A percentile compares a stretch with the other conserved stretches of the same genome.
Evolutionary conservation across 495 filamentous ascomycete species (phyloP).

Genomic region (Eremomyces bilateralis): DNA sequence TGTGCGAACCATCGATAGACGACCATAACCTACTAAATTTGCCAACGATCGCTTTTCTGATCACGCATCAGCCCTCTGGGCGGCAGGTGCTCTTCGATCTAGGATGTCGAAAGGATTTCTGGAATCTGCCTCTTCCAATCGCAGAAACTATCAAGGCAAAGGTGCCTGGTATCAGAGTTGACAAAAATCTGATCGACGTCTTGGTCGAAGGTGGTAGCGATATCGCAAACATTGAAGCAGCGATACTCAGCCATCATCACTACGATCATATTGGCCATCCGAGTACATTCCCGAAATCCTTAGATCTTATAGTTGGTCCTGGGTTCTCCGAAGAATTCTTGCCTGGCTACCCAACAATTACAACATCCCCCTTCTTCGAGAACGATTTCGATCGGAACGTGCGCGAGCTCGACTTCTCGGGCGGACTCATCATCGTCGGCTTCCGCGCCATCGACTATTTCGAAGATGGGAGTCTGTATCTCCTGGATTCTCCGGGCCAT

Average conservation of each 20-base stretch:
- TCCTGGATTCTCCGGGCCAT: conserved; percentile 35
- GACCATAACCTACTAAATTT: background rate
- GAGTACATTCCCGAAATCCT: conserved; percentile 25
- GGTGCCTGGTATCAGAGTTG: conserved; percentile 9
- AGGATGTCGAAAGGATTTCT: conserved; percentile 4
- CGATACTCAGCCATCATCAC: conserved; percentile 33
- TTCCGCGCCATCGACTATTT: conserved; percentile 24
- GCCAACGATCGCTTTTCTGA: background rate
- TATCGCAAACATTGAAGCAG: conserved; percentile 24
- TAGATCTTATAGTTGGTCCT: conserved; percentile 30
- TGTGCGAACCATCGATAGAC: background rate
- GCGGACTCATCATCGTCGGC: conserved; percentile 12
- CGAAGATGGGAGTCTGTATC: conserved; percentile 35
- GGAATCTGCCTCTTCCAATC: conserved; percentile 4
- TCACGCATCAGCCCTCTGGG: conserved; percentile 1
- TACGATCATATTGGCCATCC: conserved; percentile 41
- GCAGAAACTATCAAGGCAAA: conserved; percentile 1
- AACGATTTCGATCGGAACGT: conserved; percentile 12
- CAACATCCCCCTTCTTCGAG: conserved; percentile 12
- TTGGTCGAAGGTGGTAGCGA: conserved; percentile 24
- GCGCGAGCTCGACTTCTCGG: conserved; percentile 15
- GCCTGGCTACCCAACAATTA: conserved; percentile 32
- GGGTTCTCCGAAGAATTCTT: conserved; percentile 26
- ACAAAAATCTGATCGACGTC: conserved; percentile 27
- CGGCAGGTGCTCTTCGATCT: conserved; percentile 7